These are phyloP conservation scores for Penicillium hesseltinei DNA, from an alignment of 2,329 filamentous ascomycete species.

Conservation along the genomic window DNA sequence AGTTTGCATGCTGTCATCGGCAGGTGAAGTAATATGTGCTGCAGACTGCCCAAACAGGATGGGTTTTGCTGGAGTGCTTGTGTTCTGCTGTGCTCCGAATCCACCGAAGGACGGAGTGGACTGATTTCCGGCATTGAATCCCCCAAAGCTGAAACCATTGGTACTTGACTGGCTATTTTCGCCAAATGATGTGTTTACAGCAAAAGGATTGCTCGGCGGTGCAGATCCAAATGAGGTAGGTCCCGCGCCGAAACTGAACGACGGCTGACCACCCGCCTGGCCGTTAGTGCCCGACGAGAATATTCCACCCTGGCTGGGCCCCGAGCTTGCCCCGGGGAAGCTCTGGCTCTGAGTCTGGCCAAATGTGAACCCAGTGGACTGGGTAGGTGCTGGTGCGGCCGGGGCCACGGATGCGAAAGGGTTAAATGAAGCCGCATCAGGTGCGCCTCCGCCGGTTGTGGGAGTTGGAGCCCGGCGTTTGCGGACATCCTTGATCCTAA, in stretches of 20 bases:
- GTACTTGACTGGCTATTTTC: constrained; percentile 5
- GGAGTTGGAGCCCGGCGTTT: constrained; percentile 20
- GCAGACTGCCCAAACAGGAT: constrained; percentile 19
- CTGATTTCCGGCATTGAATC: constrained; percentile 8
- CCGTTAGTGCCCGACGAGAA: constrained; percentile 21
- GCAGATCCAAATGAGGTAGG: constrained; percentile 6
- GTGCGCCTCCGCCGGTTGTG: constrained; percentile 10
- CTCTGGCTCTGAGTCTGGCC: constrained; percentile 24
- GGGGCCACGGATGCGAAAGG: constrained; percentile 14
- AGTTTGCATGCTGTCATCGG: constrained; percentile 25
- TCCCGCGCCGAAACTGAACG: constrained; percentile 17
- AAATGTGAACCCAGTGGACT: constrained; percentile 19
- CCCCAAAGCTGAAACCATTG: constrained; percentile 11
- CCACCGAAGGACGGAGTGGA: constrained; percentile 12
- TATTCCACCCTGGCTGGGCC: constrained; percentile 12
- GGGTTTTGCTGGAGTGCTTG: constrained; percentile 3
- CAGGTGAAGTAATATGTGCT: constrained; percentile 9
- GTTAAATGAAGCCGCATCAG: constrained; percentile 8
- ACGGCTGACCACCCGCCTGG: constrained; percentile 10
- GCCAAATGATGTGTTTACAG: constrained; percentile 10
- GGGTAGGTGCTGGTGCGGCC: constrained; percentile 11
- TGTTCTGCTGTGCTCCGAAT: constrained; percentile 15
- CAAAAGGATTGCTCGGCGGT: constrained; percentile 18
- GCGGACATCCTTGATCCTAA: constrained; percentile 32
- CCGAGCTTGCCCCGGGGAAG: constrained; percentile 21